Percentiles rank a stretch among this genome's conserved stretches.
These are phyloP conservation scores for Physaria fendleri DNA, from an alignment of 345 rosid genomes.

Conservation along the genomic window DNA sequence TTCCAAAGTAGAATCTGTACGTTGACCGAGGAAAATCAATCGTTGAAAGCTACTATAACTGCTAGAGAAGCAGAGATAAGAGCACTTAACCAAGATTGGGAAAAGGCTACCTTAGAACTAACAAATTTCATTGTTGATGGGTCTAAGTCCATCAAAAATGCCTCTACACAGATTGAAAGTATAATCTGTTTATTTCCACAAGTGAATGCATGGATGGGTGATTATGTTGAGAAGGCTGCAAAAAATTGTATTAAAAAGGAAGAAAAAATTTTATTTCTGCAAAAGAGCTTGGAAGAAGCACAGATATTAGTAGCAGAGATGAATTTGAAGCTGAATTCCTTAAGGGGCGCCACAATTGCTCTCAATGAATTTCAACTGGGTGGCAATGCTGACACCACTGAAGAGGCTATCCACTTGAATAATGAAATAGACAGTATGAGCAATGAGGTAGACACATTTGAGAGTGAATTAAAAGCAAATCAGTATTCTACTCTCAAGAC, in stretches of 20 bases:
- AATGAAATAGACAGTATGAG: slow-evolving; percentile 39
- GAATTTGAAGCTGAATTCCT: slow-evolving; percentile 64
- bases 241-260: slow-evolving; percentile 73
- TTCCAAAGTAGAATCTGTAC: slow-evolving; percentile 44
- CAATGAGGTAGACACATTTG: slow-evolving; percentile 31
- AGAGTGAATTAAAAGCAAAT: slow-evolving; percentile 31
- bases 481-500: slow-evolving; percentile 38
- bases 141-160: slow-evolving; percentile 78
- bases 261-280: slow-evolving; percentile 60
- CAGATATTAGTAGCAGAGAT: slow-evolving; percentile 57
- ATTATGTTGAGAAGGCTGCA: slow-evolving; percentile 71
- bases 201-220: slow-evolving; percentile 49
- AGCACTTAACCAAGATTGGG: slow-evolving; percentile 60
- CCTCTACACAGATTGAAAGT: slow-evolving; percentile 57
- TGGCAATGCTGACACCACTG: slow-evolving; percentile 32
- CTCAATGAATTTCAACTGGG: slow-evolving; percentile 45
- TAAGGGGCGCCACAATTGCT: slow-evolving; percentile 63
- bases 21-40: slow-evolving; percentile 47
- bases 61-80: slow-evolving; percentile 56
- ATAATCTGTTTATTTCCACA: slow-evolving; percentile 66
- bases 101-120: slow-evolving; percentile 71
- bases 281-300: slow-evolving; percentile 83
- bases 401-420: slow-evolving; percentile 32
- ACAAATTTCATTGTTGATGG: slow-evolving; percentile 78
- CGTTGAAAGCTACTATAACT: slow-evolving; percentile 41